Conservation (phyloP, 2,329 filamentous ascomycete species). For the Aspergillus caelatus region DNA sequence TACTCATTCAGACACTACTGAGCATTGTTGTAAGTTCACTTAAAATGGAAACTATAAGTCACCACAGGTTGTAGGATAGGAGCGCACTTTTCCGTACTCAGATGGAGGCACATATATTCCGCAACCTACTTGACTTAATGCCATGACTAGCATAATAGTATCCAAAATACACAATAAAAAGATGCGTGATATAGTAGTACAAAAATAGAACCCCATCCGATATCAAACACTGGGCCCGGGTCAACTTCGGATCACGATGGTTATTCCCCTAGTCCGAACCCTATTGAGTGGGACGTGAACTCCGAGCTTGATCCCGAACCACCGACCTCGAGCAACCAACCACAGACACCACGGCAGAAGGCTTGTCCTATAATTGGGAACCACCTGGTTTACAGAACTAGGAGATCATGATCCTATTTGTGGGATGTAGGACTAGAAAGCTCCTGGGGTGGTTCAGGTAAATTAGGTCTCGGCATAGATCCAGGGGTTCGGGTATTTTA, state of each 20-base stretch:
- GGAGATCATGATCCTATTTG: neutral
- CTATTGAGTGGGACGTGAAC: neutral
- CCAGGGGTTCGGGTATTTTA: neutral
- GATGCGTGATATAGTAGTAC: neutral
- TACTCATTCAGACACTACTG: neutral
- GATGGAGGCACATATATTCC: neutral
- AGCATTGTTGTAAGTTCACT: neutral
- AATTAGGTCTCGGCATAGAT: neutral
- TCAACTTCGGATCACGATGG: neutral
- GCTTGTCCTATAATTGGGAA: constrained; percentile 1
- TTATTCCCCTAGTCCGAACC: neutral
- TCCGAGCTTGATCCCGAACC: neutral
- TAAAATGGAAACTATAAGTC: neutral
- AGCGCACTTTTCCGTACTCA: neutral
- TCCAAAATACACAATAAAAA: neutral
- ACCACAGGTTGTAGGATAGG: neutral
- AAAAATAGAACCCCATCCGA: neutral
- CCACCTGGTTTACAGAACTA: too few species aligned
- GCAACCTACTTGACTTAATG: too few species aligned
- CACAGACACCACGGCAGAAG: neutral
- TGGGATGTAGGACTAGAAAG: neutral
- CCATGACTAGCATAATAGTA: too few species aligned
- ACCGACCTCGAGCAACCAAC: neutral
- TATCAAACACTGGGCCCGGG: neutral
- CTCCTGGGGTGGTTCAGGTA: neutral